Conservation (phyloP, 225 moss, liverwort and hornwort species). For the Sphagnum contortum region DNA sequence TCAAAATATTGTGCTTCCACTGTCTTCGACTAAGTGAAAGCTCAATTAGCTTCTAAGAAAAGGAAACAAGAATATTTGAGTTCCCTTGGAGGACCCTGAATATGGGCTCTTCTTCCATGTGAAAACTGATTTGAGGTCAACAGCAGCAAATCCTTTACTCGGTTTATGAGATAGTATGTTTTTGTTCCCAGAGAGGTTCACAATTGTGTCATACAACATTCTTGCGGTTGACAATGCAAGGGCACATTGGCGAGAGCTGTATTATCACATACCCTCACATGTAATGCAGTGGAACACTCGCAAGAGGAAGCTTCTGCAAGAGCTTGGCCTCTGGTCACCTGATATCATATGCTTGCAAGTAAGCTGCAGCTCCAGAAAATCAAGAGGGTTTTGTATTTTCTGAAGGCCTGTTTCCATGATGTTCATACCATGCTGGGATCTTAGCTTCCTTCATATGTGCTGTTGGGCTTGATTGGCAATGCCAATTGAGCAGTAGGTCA, state of each 20-base stretch:
- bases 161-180: not conserved
- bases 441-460: no score
- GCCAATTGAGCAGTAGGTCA: no score
- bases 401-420: no score
- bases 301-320: constrained; percentile 62
- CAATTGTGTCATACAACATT: constrained; percentile 81
- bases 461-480: no score
- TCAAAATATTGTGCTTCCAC: no score
- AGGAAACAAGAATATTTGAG: constrained; percentile 5
- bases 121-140: not conserved
- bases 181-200: constrained; percentile 49
- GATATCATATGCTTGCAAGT: constrained; percentile 97
- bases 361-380: constrained; percentile 6
- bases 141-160: not conserved
- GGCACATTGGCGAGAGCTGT: constrained; percentile 48
- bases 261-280: constrained; percentile 54
- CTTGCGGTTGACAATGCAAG: constrained; percentile 75
- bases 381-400: no score
- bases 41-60: not conserved
- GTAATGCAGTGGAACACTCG: constrained; percentile 72
- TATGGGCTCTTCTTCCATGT: not conserved
- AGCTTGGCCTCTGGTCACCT: constrained; percentile 75
- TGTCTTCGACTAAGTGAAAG: not conserved
- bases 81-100: constrained; percentile 1
- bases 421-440: no score